Conservation (phyloP, 345 rosid species). For the Streptanthus diversifolius region DNA sequence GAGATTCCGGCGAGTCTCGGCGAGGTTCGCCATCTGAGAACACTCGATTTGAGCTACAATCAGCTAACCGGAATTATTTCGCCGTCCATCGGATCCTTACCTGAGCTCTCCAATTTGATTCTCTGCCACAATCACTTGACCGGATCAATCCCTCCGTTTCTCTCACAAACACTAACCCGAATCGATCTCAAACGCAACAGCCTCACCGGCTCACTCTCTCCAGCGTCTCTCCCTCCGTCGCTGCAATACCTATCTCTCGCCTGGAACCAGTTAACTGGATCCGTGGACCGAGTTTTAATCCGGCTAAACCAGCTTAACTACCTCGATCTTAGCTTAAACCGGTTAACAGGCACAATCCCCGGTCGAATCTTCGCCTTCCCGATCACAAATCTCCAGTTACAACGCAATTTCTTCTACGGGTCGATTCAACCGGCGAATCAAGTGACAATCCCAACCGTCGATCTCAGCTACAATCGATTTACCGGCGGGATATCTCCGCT, state of each 20-base stretch:
- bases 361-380: constrained; percentile 56
- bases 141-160: constrained; percentile 73
- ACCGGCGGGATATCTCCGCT: constrained; percentile 73
- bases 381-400: constrained; percentile 66
- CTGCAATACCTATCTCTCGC: constrained; percentile 78
- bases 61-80: constrained; percentile 67
- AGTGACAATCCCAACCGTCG: constrained; percentile 71
- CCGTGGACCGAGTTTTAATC: constrained; percentile 53
- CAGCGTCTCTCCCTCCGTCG: constrained; percentile 63
- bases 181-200: constrained; percentile 81
- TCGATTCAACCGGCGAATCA: constrained; percentile 53
- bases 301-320: constrained; percentile 61
- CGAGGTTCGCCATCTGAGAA: constrained; percentile 55
- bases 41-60: constrained; percentile 92
- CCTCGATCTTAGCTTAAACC: constrained; percentile 81
- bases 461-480: constrained; percentile 79
- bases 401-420: constrained; percentile 73
- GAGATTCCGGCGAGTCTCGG: constrained; percentile 64
- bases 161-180: constrained; percentile 59
- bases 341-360: constrained; percentile 66
- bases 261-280: constrained; percentile 64
- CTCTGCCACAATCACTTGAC: constrained; percentile 82
- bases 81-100: constrained; percentile 53
- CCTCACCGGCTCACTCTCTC: constrained; percentile 60
- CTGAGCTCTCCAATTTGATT: constrained; percentile 66